Evolutionary conservation across 495 filamentous ascomycete genomes (phyloP), one percentile per base, ranked within the genome.

Genomic region (Penicillium arizonense): DNA sequence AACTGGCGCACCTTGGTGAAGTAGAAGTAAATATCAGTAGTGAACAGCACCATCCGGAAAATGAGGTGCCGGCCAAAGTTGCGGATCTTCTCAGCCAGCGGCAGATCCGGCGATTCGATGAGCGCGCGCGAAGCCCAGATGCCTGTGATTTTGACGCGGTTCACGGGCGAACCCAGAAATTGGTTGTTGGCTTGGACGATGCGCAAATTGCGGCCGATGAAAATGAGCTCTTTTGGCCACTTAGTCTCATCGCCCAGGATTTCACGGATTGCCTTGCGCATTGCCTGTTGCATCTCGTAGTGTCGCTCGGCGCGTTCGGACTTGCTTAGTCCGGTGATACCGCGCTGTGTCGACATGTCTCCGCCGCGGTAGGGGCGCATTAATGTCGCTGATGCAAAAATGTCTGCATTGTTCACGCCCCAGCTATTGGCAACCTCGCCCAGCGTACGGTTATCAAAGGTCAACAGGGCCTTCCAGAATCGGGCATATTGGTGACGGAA

Each of bases 391-490:
- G 84, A 88, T 20, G 93, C 94, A 67, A 98, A 96, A 41, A 97
- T 77, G 62, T 98, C 93, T 0, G 88, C 74, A 36, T 90, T 91
- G 24, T 84, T 88, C 63, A 98, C 85, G 13, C 93, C 93, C 93
- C 93, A 98, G 33, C 78, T 62, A 21, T 68, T 62, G 12, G 88
- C 88, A 47, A 98, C 84, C 24, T 80, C 80, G 34, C 63, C 58
- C 30, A 98, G 81, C 14, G 89, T 88, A 12, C 77, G 65, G 71
- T 97, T 97, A 75, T 98, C 94, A 54, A 98, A 94, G 0, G 90
- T 91, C 71, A 98, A 81, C 12, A 98, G 80, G 3, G 86, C 82
- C 67, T 91, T 96, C 93, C 93, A 98, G 77, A 98, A 95, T 3
- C 84, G 76, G 12, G 88, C 85, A 69, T 98, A 98, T 65, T 98